Evolutionary conservation across 108 stramenopile species (phyloP).

Genomic region (Cyclotella sp.): DNA sequence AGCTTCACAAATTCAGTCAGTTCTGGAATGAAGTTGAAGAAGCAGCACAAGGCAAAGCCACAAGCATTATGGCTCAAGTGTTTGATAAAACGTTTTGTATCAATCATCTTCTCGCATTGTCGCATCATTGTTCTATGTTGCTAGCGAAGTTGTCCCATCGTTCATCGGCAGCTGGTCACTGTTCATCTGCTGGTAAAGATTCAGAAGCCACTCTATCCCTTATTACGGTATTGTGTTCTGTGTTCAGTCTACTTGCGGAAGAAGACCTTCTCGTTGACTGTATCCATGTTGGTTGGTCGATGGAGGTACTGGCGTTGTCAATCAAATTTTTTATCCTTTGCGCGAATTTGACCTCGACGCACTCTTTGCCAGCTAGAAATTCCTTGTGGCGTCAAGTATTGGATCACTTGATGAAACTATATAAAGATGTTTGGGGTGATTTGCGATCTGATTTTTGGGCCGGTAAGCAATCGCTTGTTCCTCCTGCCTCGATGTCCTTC

Average conservation of each 20-base stretch:
- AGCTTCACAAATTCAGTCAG: constrained; percentile 32
- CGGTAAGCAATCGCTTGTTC: background rate
- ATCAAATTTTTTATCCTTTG: constrained; percentile 18
- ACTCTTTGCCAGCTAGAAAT: constrained; percentile 2
- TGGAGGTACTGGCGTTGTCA: constrained; percentile 36
- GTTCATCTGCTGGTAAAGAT: background rate
- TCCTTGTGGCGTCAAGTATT: constrained; percentile 30
- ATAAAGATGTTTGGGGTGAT: constrained; percentile 31
- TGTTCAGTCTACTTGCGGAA: constrained; percentile 34
- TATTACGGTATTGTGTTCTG: constrained; percentile 32
- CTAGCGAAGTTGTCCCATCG: constrained; percentile 12
- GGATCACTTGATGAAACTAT: constrained; percentile 31
- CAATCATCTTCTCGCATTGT: constrained; percentile 33
- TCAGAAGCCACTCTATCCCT: constrained; percentile 23
- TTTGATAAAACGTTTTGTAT: constrained; percentile 33
- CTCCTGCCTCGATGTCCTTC: background rate
- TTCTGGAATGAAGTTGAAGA: constrained; percentile 48
- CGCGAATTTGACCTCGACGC: constrained; percentile 24
- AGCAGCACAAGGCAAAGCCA: constrained; percentile 4
- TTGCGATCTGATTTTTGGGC: background rate
- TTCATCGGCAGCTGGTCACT: background rate
- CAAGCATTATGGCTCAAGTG: constrained; percentile 30
- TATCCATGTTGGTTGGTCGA: constrained; percentile 43
- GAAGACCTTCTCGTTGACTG: constrained; percentile 33
- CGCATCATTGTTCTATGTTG: constrained; percentile 34